These are phyloP conservation scores for Colletotrichum sp. DNA, from an alignment of 2,329 filamentous ascomycete genomes.

Conservation along the genomic window DNA sequence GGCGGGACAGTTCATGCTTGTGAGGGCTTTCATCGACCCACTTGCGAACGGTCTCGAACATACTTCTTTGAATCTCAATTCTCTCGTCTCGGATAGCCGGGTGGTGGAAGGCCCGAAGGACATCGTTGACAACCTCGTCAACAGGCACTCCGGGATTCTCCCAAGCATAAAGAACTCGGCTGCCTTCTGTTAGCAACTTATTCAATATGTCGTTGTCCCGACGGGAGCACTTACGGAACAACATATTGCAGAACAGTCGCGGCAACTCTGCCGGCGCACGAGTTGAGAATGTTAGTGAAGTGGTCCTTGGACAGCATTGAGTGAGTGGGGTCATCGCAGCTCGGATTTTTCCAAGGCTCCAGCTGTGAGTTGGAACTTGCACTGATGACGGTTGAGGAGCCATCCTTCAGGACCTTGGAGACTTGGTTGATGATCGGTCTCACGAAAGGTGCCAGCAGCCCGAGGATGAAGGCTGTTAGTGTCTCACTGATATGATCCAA, in stretches of 20 bases:
- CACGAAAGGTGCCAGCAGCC: conserved; percentile 88
- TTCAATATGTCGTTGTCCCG: neutral
- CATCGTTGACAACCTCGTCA: conserved; percentile 82
- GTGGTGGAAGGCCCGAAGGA: conserved; percentile 87
- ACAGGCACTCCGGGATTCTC: conserved; percentile 84
- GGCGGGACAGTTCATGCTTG: conserved; percentile 70
- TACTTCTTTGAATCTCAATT: conserved; percentile 81
- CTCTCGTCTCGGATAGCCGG: conserved; percentile 79
- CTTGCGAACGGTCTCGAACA: conserved; percentile 84
- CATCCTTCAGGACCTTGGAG: conserved; percentile 83
- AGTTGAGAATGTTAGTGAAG: conserved; percentile 80
- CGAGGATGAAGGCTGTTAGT: conserved; percentile 89
- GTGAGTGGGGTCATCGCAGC: conserved; percentile 80
- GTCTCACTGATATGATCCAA: conserved; percentile 95
- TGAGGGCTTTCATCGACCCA: conserved; percentile 79
- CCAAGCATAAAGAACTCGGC: conserved; percentile 89
- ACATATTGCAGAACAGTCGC: conserved; percentile 83
- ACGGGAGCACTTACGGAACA: conserved; percentile 65
- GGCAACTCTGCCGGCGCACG: conserved; percentile 77
- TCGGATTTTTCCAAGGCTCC: conserved; percentile 79
- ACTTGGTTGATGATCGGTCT: conserved; percentile 89
- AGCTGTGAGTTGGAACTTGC: conserved; percentile 77
- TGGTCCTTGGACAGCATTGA: conserved; percentile 86
- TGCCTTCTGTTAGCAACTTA: conserved; percentile 33
- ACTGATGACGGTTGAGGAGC: conserved; percentile 74